These are phyloP conservation scores for Tricholomella constricta DNA, from an alignment of 768 basidiomycete genomes.

Conservation along the genomic window DNA sequence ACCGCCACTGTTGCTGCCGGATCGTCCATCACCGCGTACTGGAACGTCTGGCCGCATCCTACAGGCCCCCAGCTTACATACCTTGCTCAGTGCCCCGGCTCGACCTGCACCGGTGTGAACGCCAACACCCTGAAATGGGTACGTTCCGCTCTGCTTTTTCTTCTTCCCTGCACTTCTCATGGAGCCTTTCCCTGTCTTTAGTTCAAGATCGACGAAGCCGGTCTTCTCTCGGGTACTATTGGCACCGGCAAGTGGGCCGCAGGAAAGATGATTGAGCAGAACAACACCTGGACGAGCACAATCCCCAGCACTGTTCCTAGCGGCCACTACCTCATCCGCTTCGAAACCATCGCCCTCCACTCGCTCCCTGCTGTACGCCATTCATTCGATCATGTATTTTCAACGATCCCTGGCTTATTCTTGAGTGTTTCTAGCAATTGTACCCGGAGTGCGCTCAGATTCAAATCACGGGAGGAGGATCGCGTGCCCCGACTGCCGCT, in stretches of 20 bases:
- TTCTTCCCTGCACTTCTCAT: neutral
- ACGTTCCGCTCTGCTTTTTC: conserved; percentile 1
- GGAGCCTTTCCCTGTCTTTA: conserved; percentile 2
- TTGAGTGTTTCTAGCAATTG: conserved; percentile 47
- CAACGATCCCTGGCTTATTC: neutral
- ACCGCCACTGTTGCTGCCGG: conserved; percentile 46
- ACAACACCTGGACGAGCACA: conserved; percentile 45
- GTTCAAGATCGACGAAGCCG: conserved; percentile 52
- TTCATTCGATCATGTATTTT: neutral
- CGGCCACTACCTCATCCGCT: conserved; percentile 48
- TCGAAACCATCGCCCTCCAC: conserved; percentile 49
- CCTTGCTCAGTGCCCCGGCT: conserved; percentile 47
- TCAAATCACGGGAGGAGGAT: conserved; percentile 42
- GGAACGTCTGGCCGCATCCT: conserved; percentile 49
- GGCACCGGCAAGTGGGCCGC: conserved; percentile 39
- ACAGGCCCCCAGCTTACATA: conserved; percentile 46
- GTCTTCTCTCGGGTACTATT: conserved; percentile 45
- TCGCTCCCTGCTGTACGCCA: conserved; percentile 49
- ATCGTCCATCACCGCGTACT: conserved; percentile 43
- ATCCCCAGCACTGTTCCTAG: conserved; percentile 45
- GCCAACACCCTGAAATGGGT: conserved; percentile 44
- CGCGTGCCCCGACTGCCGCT: conserved; percentile 35
- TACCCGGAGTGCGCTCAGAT: conserved; percentile 64
- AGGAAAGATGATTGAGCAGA: conserved; percentile 46
- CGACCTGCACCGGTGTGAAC: conserved; percentile 40